Percentiles rank a stretch among this genome's conserved stretches.
Conservation (phyloP, 164 flowering plant species). For the Piper betle region DNA sequence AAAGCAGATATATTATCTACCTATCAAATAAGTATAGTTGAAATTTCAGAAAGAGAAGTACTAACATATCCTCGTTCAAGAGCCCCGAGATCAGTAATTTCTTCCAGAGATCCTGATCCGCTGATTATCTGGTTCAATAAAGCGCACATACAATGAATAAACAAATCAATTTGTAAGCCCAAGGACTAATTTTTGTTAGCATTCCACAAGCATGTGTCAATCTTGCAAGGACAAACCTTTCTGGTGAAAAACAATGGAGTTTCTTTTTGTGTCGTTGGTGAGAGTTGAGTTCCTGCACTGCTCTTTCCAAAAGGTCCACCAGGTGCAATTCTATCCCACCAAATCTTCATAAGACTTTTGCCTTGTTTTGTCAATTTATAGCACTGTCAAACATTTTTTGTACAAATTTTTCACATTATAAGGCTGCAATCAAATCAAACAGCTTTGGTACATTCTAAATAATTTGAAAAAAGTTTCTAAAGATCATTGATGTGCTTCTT, state of each 20-base stretch:
- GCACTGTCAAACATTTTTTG: conserved; percentile 32
- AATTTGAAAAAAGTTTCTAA: neutral
- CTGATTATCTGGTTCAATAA: conserved; percentile 19
- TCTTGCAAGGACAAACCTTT: neutral
- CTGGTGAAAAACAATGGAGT: conserved; percentile 11
- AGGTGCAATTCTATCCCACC: conserved; percentile 57
- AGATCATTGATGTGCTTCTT: no score
- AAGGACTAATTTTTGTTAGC: neutral
- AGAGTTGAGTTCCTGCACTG: conserved; percentile 22
- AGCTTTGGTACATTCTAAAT: neutral
- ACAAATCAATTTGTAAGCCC: neutral
- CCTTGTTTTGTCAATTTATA: conserved; percentile 74
- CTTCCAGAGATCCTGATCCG: conserved; percentile 11
- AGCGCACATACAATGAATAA: no score
- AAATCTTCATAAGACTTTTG: conserved; percentile 33
- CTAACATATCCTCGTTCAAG: conserved; percentile 69
- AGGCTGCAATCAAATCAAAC: neutral
- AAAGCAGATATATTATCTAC: neutral
- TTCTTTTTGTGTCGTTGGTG: conserved; percentile 11
- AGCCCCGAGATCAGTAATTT: conserved; percentile 29
- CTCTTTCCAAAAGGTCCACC: conserved; percentile 27
- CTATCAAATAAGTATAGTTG: neutral
- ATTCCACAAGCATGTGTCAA: neutral
- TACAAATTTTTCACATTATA: neutral
- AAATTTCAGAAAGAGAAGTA: conserved; percentile 1